A percentile compares a stretch with the other conserved stretches of the same genome.
Evolutionary conservation across 1,284 basidiomycete species (phyloP).

Genomic region (Fomitopsis schrenkii): DNA sequence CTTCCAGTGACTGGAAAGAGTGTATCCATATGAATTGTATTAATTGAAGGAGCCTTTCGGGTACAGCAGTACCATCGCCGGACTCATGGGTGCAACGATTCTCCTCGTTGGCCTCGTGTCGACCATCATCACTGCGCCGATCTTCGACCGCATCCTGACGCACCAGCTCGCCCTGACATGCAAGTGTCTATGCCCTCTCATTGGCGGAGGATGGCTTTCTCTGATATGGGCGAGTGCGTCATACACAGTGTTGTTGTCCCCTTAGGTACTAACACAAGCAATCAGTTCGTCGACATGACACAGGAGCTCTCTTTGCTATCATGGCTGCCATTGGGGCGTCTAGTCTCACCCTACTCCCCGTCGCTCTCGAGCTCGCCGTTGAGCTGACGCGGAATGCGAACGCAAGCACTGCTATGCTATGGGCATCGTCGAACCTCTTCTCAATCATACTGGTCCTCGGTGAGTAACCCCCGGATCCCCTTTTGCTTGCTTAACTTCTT

Average conservation of each 20-base stretch:
- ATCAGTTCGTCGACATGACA: conserved; percentile 33
- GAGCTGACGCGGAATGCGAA: conserved; percentile 77
- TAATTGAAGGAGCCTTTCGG: conserved; percentile 56
- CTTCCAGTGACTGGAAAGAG: background rate
- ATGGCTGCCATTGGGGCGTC: conserved; percentile 65
- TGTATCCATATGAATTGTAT: background rate
- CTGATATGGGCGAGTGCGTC: conserved; percentile 71
- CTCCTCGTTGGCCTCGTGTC: conserved; percentile 63
- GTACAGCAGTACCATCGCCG: conserved; percentile 55
- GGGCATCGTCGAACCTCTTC: conserved; percentile 66
- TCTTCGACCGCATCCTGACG: conserved; percentile 73
- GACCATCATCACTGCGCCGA: conserved; percentile 58
- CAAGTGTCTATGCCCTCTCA: conserved; percentile 54
- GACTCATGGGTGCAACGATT: conserved; percentile 61
- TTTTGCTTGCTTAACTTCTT: background rate
- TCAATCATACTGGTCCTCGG: conserved; percentile 60
- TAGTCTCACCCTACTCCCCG: conserved; percentile 65
- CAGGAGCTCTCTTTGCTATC: conserved; percentile 55
- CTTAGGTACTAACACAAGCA: background rate
- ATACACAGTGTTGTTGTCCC: background rate
- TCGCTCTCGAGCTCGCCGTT: conserved; percentile 68
- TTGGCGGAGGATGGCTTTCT: conserved; percentile 59
- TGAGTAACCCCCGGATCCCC: conserved; percentile 27
- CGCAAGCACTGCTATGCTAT: conserved; percentile 66
- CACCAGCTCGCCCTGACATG: conserved; percentile 54